phyloP scores from a whole-genome alignment of 1,284 basidiomycete genomes.

The Cryptococcus sp. region DNA sequence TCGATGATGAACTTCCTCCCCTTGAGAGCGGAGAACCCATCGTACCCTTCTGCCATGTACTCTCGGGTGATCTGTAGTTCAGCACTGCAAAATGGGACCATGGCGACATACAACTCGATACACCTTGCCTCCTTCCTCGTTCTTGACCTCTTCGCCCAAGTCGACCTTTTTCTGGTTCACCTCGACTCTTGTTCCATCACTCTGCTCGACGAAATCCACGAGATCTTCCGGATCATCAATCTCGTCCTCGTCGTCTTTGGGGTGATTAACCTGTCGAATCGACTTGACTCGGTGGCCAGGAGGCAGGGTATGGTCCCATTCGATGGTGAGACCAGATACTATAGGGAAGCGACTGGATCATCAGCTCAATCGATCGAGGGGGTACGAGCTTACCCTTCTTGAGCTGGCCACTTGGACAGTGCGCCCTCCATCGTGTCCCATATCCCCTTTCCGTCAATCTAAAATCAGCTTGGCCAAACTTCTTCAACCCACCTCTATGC shows the following conservation, averaged over 20 bases:
- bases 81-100: constrained; percentile 1
- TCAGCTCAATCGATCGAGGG: not conserved
- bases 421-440: constrained; percentile 77
- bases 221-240: constrained; percentile 30
- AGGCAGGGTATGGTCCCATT: constrained; percentile 70
- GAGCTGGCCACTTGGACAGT: constrained; percentile 74
- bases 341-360: constrained; percentile 72
- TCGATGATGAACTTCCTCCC: constrained; percentile 68
- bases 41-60: constrained; percentile 52
- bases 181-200: constrained; percentile 47
- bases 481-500: constrained; percentile 51
- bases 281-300: constrained; percentile 67
- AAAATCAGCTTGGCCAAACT: not conserved
- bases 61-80: constrained; percentile 42
- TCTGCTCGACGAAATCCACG: constrained; percentile 40
- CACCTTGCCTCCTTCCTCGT: constrained; percentile 54
- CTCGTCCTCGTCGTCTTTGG: constrained; percentile 33
- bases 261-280: constrained; percentile 55
- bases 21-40: constrained; percentile 70
- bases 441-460: constrained; percentile 71
- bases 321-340: constrained; percentile 75
- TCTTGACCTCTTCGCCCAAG: constrained; percentile 54
- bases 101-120: constrained; percentile 66
- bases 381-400: constrained; percentile 71
- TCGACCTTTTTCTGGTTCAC: constrained; percentile 35